phyloP scores from a whole-genome alignment of 139 green algal genomes.

The Mychonastes homosphaera region DNA sequence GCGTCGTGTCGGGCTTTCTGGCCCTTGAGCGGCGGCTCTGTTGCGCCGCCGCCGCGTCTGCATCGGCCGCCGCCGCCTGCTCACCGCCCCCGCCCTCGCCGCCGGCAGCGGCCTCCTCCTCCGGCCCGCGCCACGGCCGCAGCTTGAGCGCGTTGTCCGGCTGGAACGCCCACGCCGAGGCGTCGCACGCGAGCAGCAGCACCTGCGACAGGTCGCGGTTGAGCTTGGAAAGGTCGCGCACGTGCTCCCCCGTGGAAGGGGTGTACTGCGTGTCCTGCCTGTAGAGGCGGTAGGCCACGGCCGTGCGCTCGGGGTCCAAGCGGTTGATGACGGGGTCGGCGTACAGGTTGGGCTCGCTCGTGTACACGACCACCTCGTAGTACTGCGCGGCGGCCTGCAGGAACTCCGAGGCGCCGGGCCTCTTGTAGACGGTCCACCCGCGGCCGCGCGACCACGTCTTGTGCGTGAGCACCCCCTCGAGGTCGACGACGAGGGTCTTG shows the following conservation, averaged over 20 bases:
- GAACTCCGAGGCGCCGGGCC: conserved; percentile 84
- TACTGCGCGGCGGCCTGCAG: conserved; percentile 73
- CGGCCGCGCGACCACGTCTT: conserved; percentile 79
- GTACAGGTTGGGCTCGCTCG: conserved; percentile 69
- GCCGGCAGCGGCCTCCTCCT: no score
- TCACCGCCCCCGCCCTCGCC: no score
- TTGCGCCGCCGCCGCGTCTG: no score
- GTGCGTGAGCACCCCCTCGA: conserved; percentile 86
- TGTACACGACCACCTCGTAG: conserved; percentile 95
- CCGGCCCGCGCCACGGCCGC: conserved; percentile 45
- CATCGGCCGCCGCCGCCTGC: no score
- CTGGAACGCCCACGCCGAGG: conserved; percentile 54
- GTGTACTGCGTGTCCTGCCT: conserved; percentile 81
- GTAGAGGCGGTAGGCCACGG: conserved; percentile 53
- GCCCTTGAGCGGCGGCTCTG: no score
- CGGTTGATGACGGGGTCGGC: conserved; percentile 85
- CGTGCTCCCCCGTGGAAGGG: conserved; percentile 75
- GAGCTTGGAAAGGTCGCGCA: conserved; percentile 87
- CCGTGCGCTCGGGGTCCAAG: conserved; percentile 60
- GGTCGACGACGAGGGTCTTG: conserved; percentile 91
- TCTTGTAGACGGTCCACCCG: conserved; percentile 81
- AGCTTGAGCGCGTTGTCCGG: conserved; percentile 86
- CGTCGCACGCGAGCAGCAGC: conserved; percentile 51
- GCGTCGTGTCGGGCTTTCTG: conserved; percentile 54
- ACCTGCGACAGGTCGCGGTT: conserved; percentile 85